These are phyloP conservation scores for Colletotrichum siamense DNA, from an alignment of 2,329 filamentous ascomycete genomes.

Conservation along the genomic window DNA sequence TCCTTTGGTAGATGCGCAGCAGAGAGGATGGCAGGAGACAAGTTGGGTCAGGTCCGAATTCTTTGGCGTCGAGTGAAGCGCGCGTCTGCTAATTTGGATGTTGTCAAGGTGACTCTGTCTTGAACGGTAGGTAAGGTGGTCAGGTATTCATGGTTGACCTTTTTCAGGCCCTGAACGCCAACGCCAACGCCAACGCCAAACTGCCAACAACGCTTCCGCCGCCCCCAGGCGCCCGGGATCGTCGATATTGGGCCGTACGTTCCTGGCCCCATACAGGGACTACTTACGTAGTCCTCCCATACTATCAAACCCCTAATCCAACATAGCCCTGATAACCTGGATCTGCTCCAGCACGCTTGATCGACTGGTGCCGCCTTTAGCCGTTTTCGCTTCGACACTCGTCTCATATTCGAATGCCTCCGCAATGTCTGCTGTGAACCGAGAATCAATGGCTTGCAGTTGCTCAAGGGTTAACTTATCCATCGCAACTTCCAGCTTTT, in stretches of 20 bases:
- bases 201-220: too few relatives aligned
- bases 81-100: background rate
- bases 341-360: constrained; percentile 68
- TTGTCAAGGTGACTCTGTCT: too few relatives aligned
- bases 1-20: background rate
- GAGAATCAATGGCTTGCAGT: constrained; percentile 68
- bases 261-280: too few relatives aligned
- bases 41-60: background rate
- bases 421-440: constrained; percentile 72
- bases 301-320: constrained; percentile 28
- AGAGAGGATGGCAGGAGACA: background rate
- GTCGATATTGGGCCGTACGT: too few relatives aligned
- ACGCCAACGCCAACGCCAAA: too few relatives aligned
- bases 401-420: constrained; percentile 73
- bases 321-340: constrained; percentile 42
- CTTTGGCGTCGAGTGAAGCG: background rate
- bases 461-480: constrained; percentile 71
- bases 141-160: too few relatives aligned
- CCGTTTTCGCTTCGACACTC: constrained; percentile 69
- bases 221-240: too few relatives aligned
- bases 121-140: too few relatives aligned
- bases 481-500: constrained; percentile 69
- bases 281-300: background rate
- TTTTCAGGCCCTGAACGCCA: too few relatives aligned
- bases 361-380: constrained; percentile 72